These are phyloP conservation scores for Mycena rebaudengoi DNA, from an alignment of 768 basidiomycete species.

Conservation along the genomic window DNA sequence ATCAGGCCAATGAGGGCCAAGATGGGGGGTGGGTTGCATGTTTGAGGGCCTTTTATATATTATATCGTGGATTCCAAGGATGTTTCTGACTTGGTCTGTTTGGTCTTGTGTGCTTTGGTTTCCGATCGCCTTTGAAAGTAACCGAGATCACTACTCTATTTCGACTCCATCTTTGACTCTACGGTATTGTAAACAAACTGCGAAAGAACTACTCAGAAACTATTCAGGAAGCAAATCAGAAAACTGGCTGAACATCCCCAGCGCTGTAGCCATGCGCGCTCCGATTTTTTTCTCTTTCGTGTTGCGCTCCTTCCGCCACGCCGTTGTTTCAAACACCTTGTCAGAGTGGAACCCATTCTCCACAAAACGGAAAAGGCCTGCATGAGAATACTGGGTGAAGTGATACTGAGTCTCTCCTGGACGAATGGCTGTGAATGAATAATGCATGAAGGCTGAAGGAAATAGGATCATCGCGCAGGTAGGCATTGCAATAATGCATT, in stretches of 20 bases:
- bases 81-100: too few relatives aligned
- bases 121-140: too few relatives aligned
- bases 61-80: too few relatives aligned
- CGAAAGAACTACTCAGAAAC: too few relatives aligned
- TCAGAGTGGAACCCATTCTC: neutral
- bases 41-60: too few relatives aligned
- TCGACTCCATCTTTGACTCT: too few relatives aligned
- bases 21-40: too few relatives aligned
- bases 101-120: too few relatives aligned
- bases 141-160: too few relatives aligned
- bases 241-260: neutral
- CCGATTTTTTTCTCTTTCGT: neutral
- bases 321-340: neutral
- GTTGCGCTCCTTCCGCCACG: neutral
- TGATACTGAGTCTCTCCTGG: neutral
- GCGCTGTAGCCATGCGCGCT: neutral
- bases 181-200: too few relatives aligned
- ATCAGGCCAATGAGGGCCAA: too few relatives aligned
- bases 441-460: neutral
- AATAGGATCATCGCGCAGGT: neutral
- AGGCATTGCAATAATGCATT: neutral
- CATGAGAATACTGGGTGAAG: neutral
- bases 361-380: neutral
- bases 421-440: neutral
- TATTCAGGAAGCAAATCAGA: too few relatives aligned